Percentiles rank a stretch among this genome's conserved stretches.
These are phyloP conservation scores for Astrothelium subdiscretum DNA, from an alignment of 495 filamentous ascomycete species.

Conservation along the genomic window DNA sequence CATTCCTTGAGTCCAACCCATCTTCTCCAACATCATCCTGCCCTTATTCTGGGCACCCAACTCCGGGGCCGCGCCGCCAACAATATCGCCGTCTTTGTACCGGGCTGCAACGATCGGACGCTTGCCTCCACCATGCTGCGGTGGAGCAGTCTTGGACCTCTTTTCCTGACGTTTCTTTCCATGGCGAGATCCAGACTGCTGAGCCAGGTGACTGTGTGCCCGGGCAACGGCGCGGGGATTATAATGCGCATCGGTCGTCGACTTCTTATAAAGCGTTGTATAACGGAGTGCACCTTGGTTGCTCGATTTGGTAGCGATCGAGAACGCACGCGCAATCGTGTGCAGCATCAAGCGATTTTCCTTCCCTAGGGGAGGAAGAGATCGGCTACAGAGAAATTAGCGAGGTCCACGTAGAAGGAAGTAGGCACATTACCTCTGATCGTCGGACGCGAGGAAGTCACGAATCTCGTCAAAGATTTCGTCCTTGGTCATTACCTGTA, in stretches of 20 bases:
- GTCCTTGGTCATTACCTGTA: constrained; percentile 53
- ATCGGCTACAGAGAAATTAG: constrained; percentile 38
- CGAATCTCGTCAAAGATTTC: constrained; percentile 63
- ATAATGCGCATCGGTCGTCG: too few species aligned
- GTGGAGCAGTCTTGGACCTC: neutral
- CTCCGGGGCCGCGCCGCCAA: constrained; percentile 74
- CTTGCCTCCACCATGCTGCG: neutral
- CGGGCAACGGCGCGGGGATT: too few species aligned
- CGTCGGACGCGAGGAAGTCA: constrained; percentile 52
- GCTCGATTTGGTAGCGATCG: constrained; percentile 70
- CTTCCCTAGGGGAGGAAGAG: constrained; percentile 78
- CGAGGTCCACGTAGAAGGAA: neutral
- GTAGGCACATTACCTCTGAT: constrained; percentile 47
- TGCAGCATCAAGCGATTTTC: constrained; percentile 65
- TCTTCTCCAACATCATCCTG: constrained; percentile 84
- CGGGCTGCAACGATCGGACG: too few species aligned
- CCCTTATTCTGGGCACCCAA: constrained; percentile 75
- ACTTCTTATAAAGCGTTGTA: too few species aligned
- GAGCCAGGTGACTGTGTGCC: constrained; percentile 23
- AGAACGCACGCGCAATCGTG: constrained; percentile 54
- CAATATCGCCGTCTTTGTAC: constrained; percentile 73
- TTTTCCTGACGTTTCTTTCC: constrained; percentile 16
- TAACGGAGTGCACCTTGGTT: constrained; percentile 57
- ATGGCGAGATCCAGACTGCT: constrained; percentile 31
- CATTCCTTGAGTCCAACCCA: constrained; percentile 90